Percentiles rank a stretch among this genome's conserved stretches.
Conservation (phyloP, 192 early-diverging fungal species). For the Oehlia diaphana region DNA sequence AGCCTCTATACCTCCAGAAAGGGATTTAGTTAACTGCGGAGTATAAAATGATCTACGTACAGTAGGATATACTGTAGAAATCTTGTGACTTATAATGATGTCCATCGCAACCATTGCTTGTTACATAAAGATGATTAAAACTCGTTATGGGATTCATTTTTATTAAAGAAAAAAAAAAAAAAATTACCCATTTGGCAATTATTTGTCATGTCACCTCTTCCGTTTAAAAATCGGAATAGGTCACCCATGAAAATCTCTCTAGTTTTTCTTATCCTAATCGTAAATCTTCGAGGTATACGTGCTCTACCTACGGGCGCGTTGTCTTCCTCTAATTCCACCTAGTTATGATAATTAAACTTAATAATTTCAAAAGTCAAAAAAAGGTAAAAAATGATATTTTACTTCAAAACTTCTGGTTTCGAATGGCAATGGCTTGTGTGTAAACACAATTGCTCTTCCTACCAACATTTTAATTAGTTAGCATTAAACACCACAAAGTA, state of each 20-base stretch:
- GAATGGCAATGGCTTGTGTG: conserved; percentile 53
- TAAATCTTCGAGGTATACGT: conserved; percentile 55
- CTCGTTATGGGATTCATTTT: neutral
- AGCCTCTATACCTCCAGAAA: conserved; percentile 74
- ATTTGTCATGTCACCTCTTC: conserved; percentile 39
- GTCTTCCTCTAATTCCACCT: conserved; percentile 48
- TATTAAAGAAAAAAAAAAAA: neutral
- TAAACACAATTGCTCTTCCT: conserved; percentile 76
- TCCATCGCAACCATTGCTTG: conserved; percentile 70
- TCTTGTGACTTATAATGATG: conserved; percentile 74
- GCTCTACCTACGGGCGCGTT: conserved; percentile 24
- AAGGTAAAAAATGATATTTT: conserved; percentile 5
- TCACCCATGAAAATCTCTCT: conserved; percentile 63
- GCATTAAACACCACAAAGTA: too few species aligned
- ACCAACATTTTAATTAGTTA: conserved; percentile 55
- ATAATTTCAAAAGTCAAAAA: neutral
- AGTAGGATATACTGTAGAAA: conserved; percentile 69
- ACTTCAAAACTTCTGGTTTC: conserved; percentile 55
- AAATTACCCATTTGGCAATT: conserved; percentile 36
- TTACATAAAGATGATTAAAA: neutral
- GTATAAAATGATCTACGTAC: conserved; percentile 92
- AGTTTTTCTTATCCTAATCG: conserved; percentile 60
- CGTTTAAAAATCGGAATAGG: conserved; percentile 50
- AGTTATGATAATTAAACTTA: neutral
- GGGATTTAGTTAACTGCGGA: conserved; percentile 47